Evolutionary conservation across 176 grass and related monocot genomes (phyloP).

Genomic region (Carex pumila): DNA sequence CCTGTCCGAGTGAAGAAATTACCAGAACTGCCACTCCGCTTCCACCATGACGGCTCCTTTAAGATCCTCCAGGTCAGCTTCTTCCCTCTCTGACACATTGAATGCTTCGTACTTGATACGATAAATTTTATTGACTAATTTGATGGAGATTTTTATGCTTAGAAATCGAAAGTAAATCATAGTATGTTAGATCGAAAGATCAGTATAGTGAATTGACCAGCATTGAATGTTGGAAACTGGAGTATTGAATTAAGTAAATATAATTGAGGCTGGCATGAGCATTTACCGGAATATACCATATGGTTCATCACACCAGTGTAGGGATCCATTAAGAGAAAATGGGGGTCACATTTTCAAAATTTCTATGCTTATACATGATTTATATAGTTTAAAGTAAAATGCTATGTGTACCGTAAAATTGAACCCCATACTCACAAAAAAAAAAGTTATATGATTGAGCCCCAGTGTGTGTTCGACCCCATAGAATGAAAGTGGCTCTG

Average conservation of each 20-base stretch:
- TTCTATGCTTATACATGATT: no score
- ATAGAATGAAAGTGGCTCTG: no score
- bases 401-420: no score
- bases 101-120: not conserved
- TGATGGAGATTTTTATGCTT: not conserved
- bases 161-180: not conserved
- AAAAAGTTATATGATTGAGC: no score
- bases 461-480: no score
- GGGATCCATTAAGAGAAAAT: no score
- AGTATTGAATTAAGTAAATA: not conserved
- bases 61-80: conserved; percentile 65
- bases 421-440: no score
- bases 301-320: not conserved
- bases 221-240: not conserved
- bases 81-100: not conserved
- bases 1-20: conserved; percentile 45
- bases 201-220: not conserved
- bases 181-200: not conserved
- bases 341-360: no score
- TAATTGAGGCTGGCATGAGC: not conserved
- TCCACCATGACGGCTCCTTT: conserved; percentile 65
- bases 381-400: no score
- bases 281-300: not conserved
- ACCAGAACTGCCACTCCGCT: conserved; percentile 55
- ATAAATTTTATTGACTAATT: not conserved